These are phyloP conservation scores for Aphanocladium album DNA, from an alignment of 2,329 filamentous ascomycete species.

Conservation along the genomic window DNA sequence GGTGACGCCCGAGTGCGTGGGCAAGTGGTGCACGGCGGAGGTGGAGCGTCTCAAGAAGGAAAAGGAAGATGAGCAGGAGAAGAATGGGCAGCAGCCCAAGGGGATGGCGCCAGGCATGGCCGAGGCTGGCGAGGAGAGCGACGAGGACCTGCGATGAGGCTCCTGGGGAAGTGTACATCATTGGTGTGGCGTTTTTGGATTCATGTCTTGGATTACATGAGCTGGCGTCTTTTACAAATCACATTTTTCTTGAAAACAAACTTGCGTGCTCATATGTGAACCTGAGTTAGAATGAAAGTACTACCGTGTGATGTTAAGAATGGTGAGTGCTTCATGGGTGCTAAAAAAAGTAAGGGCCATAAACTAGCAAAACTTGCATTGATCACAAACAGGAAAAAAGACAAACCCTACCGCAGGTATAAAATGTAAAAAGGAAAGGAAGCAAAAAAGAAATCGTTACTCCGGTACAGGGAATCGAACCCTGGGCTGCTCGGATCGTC, in stretches of 20 bases:
- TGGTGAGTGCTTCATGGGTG: too few species aligned
- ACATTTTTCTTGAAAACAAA: not conserved
- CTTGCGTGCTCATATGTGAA: too few species aligned
- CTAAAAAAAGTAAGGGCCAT: not conserved
- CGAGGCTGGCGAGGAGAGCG: not conserved
- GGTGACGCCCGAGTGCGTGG: slow-evolving; percentile 29
- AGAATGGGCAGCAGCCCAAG: not conserved
- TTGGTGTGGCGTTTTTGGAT: slow-evolving; percentile 9
- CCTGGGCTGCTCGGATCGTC: slow-evolving; percentile 11
- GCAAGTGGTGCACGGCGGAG: slow-evolving; percentile 5
- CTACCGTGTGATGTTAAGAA: not conserved
- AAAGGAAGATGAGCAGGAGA: not conserved
- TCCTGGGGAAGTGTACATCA: not conserved
- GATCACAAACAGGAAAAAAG: not conserved
- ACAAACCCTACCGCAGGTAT: not conserved
- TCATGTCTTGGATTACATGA: not conserved
- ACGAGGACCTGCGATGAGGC: not conserved
- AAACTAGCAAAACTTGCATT: too few species aligned
- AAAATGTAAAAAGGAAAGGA: not conserved
- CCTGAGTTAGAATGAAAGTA: not conserved
- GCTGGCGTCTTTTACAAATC: not conserved
- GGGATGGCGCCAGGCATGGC: not conserved
- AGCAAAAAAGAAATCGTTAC: not conserved
- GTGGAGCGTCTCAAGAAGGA: not conserved
- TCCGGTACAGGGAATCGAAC: slow-evolving; percentile 14